A percentile compares a stretch with the other conserved stretches of the same genome.
These are phyloP conservation scores for Pterocarpus macrocarpus DNA, from an alignment of 306 rosid genomes.

Conservation along the genomic window DNA sequence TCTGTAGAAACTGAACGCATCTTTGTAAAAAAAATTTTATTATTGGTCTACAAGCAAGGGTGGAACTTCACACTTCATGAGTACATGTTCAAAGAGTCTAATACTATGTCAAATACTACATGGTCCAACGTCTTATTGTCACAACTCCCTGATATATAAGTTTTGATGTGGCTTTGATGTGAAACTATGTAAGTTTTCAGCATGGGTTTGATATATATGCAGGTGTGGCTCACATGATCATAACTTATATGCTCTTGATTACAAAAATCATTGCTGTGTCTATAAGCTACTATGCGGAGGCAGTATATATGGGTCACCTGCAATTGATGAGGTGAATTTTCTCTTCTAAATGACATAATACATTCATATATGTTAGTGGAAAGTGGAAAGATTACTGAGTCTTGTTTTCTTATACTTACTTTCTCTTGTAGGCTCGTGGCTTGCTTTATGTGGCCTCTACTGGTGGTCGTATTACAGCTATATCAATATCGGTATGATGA, in stretches of 20 bases:
- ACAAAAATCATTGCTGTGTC: constrained; percentile 71
- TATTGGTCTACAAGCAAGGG: neutral
- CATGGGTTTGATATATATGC: constrained; percentile 45
- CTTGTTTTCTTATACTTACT: constrained; percentile 23
- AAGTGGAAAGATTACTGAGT: constrained; percentile 29
- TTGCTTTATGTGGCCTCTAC: constrained; percentile 90
- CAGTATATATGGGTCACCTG: constrained; percentile 91
- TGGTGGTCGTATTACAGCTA: constrained; percentile 75
- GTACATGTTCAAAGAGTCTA: constrained; percentile 6
- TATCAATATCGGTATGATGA: constrained; percentile 62
- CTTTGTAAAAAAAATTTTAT: neutral
- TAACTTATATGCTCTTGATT: constrained; percentile 89
- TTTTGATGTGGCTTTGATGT: constrained; percentile 26
- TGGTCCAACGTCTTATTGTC: constrained; percentile 25
- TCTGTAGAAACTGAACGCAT: neutral
- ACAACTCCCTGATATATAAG: neutral
- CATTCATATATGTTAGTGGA: constrained; percentile 14
- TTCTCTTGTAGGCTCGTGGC: constrained; percentile 62
- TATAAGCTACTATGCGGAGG: constrained; percentile 86
- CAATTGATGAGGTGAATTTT: constrained; percentile 79
- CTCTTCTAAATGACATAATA: constrained; percentile 8
- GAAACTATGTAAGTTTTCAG: constrained; percentile 12
- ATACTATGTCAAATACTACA: neutral
- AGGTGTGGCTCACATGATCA: constrained; percentile 99
- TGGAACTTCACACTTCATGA: neutral